phyloP scores from a whole-genome alignment of 2,329 filamentous ascomycete species.

The Immersiporthe knoxdaviesiana region DNA sequence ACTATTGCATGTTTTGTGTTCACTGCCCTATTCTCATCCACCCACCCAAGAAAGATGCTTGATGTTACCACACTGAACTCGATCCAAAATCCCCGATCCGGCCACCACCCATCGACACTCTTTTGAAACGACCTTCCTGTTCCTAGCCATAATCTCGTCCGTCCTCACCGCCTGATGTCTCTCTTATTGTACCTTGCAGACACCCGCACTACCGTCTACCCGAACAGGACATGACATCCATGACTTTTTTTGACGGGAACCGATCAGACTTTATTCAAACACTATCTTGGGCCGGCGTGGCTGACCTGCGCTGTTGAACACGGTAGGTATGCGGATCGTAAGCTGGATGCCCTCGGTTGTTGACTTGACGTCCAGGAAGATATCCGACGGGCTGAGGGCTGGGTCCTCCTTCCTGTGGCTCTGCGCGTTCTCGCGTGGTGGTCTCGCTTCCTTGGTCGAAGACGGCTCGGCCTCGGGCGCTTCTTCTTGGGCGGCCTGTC shows the following conservation, averaged over 20 bases:
- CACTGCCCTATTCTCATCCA: too few relatives aligned
- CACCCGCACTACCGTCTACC: background rate
- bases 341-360: slow-evolving; percentile 61
- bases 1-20: too few relatives aligned
- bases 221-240: background rate
- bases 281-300: slow-evolving; percentile 38
- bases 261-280: slow-evolving; percentile 33
- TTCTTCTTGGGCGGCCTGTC: slow-evolving; percentile 33
- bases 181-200: background rate
- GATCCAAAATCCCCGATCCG: background rate
- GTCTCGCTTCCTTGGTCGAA: slow-evolving; percentile 27
- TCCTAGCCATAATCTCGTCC: background rate
- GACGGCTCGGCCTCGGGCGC: slow-evolving; percentile 34
- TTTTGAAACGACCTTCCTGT: background rate
- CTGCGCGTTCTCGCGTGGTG: slow-evolving; percentile 41
- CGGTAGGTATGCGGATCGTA: slow-evolving; percentile 60
- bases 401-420: slow-evolving; percentile 43
- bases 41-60: background rate
- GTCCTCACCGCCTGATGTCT: background rate
- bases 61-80: background rate
- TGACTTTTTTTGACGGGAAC: background rate
- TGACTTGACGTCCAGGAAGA: slow-evolving; percentile 61
- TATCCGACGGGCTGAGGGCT: slow-evolving; percentile 50
- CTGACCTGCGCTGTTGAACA: slow-evolving; percentile 48
- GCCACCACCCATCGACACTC: background rate